Percentiles rank a stretch among this genome's conserved stretches.
These are phyloP conservation scores for Tephrocybe sp. DNA, from an alignment of 768 basidiomycete species.

Conservation along the genomic window DNA sequence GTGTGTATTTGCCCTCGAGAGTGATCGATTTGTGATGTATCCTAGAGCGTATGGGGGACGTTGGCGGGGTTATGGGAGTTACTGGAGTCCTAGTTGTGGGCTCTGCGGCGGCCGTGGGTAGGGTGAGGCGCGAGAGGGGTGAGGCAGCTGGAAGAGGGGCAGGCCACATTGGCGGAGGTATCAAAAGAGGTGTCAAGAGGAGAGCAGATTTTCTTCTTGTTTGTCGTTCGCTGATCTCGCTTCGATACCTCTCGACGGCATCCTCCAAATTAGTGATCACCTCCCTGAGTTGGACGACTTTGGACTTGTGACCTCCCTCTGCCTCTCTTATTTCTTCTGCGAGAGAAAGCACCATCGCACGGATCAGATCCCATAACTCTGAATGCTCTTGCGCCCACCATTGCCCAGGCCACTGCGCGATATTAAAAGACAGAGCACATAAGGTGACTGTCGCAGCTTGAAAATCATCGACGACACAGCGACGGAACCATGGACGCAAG, in stretches of 20 bases:
- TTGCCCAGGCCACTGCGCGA: constrained; percentile 67
- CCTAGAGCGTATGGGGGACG: constrained; percentile 19
- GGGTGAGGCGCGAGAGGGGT: constrained; percentile 4
- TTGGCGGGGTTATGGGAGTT: constrained; percentile 22
- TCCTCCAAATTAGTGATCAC: constrained; percentile 53
- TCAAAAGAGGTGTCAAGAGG: constrained; percentile 13
- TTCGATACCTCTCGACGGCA: constrained; percentile 41
- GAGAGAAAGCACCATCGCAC: constrained; percentile 57
- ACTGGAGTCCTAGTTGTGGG: not conserved
- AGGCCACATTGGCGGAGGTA: constrained; percentile 12
- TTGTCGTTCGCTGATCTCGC: constrained; percentile 9
- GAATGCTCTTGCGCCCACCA: constrained; percentile 67
- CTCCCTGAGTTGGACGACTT: constrained; percentile 45
- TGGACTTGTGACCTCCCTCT: constrained; percentile 22
- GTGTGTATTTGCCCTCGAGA: too few relatives aligned
- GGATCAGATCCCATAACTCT: constrained; percentile 61
- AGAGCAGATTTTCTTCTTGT: constrained; percentile 9
- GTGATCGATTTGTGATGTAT: too few relatives aligned
- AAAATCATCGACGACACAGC: constrained; percentile 38
- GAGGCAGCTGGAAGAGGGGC: not conserved
- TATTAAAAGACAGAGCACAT: constrained; percentile 43
- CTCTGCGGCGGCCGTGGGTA: not conserved
- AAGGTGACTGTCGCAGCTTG: constrained; percentile 34
- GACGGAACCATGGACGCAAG: constrained; percentile 71
- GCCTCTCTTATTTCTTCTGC: constrained; percentile 66